phyloP scores from a whole-genome alignment of 192 early-diverging fungal species.

The Helicostylum pulchrum region DNA sequence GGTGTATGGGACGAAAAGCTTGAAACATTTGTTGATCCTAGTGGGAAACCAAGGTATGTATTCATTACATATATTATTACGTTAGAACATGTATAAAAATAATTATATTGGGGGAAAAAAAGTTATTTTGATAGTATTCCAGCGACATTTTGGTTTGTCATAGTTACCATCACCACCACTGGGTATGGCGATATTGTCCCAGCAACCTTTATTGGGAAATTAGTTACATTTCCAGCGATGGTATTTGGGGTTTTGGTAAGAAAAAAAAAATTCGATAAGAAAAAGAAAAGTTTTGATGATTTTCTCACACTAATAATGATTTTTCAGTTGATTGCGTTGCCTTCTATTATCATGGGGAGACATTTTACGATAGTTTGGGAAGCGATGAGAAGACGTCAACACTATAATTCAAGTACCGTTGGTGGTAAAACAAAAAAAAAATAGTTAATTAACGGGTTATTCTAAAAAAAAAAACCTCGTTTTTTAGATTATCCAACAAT shows the following conservation, averaged over 20 bases:
- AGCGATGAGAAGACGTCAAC: constrained; percentile 46
- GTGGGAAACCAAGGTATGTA: constrained; percentile 58
- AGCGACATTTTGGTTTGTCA: constrained; percentile 72
- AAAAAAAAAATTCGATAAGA: too few species aligned
- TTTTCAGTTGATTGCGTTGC: constrained; percentile 65
- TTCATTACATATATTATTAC: neutral
- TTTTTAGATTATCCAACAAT: neutral
- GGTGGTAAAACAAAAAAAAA: neutral
- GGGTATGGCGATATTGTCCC: constrained; percentile 82
- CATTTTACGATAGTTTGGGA: constrained; percentile 83
- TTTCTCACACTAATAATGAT: neutral
- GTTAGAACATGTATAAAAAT: too few species aligned
- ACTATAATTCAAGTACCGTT: neutral
- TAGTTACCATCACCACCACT: constrained; percentile 79
- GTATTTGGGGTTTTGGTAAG: constrained; percentile 71
- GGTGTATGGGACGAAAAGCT: constrained; percentile 67
- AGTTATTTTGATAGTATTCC: constrained; percentile 76
- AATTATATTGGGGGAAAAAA: neutral
- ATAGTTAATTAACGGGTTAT: neutral
- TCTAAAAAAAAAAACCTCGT: neutral
- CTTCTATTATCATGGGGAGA: constrained; percentile 76
- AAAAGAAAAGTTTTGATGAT: neutral
- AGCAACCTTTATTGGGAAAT: constrained; percentile 73
- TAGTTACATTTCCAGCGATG: constrained; percentile 80
- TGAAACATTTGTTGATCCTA: constrained; percentile 58